Percentiles rank a stretch among this genome's conserved stretches.
phyloP scores from a whole-genome alignment of 2,329 filamentous ascomycete genomes.

The Diaporthe sp. region DNA sequence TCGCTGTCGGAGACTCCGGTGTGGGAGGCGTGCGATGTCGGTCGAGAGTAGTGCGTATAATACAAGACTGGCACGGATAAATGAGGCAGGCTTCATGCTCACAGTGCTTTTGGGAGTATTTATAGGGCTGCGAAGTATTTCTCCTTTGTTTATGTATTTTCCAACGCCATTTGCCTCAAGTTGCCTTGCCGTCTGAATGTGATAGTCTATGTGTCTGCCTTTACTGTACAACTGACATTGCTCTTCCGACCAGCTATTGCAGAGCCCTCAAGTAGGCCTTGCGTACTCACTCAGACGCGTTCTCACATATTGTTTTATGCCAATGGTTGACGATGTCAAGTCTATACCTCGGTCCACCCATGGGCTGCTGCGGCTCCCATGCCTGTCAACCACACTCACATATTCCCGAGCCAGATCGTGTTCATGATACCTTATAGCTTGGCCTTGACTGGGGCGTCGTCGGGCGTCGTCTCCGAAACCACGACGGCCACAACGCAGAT shows the following conservation, averaged over 20 bases:
- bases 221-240: neutral
- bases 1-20: neutral
- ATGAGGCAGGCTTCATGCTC: too few relatives aligned
- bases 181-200: slow-evolving; percentile 8
- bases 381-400: neutral
- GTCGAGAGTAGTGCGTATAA: neutral
- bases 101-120: neutral
- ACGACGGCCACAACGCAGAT: slow-evolving; percentile 88
- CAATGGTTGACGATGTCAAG: neutral
- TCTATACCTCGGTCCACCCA: neutral
- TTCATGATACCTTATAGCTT: slow-evolving; percentile 41
- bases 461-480: slow-evolving; percentile 71
- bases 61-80: neutral
- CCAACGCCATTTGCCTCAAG: neutral
- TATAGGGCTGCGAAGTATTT: too few relatives aligned
- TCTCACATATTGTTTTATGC: neutral
- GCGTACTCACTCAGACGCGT: neutral
- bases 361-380: neutral
- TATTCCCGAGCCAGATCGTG: neutral
- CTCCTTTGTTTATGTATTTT: neutral
- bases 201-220: slow-evolving; percentile 7
- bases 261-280: neutral
- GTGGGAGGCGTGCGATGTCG: neutral
- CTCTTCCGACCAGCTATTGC: neutral
- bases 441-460: slow-evolving; percentile 39